These are phyloP conservation scores for Citrus cavaleriei DNA, from an alignment of 345 rosid species.

Conservation along the genomic window DNA sequence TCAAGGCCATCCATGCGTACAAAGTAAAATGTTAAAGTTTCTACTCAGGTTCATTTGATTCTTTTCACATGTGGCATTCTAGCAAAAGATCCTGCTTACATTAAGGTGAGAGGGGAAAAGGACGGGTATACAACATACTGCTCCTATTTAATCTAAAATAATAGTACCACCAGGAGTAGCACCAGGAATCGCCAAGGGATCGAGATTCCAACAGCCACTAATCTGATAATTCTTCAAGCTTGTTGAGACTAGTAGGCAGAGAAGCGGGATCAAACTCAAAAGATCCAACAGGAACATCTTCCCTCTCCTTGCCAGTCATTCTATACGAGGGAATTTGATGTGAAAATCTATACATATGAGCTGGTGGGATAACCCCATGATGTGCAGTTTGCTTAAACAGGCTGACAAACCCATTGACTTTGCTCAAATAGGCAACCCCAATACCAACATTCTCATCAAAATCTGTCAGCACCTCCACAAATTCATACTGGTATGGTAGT, in stretches of 20 bases:
- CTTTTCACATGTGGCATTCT: constrained; percentile 4
- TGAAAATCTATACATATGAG: constrained; percentile 63
- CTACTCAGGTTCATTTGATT: not conserved
- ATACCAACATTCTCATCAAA: constrained; percentile 44
- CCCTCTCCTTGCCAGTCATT: constrained; percentile 73
- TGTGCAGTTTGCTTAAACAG: constrained; percentile 39
- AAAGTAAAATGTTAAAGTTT: not conserved
- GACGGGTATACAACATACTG: not conserved
- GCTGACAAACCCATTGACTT: constrained; percentile 77
- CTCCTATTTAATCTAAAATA: constrained; percentile 23
- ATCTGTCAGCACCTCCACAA: constrained; percentile 64
- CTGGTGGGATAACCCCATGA: constrained; percentile 30
- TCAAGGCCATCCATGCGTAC: not conserved
- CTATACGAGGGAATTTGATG: constrained; percentile 64
- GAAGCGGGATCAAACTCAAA: constrained; percentile 78
- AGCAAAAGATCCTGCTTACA: not conserved
- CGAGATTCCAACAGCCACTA: constrained; percentile 44
- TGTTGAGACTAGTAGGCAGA: constrained; percentile 35
- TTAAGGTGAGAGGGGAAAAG: not conserved
- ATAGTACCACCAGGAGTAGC: not conserved
- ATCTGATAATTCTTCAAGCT: not conserved
- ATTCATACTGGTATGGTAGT: constrained; percentile 51
- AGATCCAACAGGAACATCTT: constrained; percentile 68
- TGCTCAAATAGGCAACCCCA: constrained; percentile 61
- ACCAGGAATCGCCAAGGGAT: constrained; percentile 32